A percentile compares a stretch with the other conserved stretches of the same genome.
phyloP scores from a whole-genome alignment of 176 grass and related monocot genomes.

The Triticum turgidum region DNA sequence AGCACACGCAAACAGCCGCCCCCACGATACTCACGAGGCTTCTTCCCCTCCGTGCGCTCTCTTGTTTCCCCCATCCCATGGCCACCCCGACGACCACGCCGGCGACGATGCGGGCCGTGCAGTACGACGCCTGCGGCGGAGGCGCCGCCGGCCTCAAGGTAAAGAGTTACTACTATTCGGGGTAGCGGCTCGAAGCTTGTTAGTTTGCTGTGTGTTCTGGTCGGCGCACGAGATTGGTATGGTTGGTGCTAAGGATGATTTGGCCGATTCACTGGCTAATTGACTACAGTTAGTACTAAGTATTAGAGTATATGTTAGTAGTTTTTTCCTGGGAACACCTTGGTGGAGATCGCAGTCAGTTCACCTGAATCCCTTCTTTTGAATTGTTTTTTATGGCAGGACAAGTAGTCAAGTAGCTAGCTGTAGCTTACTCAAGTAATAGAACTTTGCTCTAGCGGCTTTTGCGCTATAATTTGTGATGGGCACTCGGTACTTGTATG shows the following conservation, averaged over 20 bases:
- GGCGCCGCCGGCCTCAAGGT: constrained; percentile 40
- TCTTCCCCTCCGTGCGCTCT: not conserved
- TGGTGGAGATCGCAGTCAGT: not conserved
- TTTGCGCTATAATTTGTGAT: not conserved
- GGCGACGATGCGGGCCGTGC: constrained; percentile 41
- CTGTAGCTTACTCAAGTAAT: not conserved
- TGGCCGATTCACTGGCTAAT: not conserved
- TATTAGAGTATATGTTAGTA: not conserved
- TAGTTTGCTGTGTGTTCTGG: not conserved
- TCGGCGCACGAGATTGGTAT: not conserved
- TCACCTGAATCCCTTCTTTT: not conserved
- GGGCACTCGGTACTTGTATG: not conserved
- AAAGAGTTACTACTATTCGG: not conserved
- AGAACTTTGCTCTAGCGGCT: not conserved
- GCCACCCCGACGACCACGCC: not conserved
- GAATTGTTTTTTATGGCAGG: not conserved
- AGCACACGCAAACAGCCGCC: not conserved
- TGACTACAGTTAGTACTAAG: not conserved
- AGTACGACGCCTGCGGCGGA: constrained; percentile 40
- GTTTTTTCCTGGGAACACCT: not conserved
- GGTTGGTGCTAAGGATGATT: not conserved
- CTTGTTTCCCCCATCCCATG: constrained; percentile 5
- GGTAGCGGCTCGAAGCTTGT: not conserved
- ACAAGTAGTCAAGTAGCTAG: not conserved
- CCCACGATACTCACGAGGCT: not conserved